phyloP scores from a whole-genome alignment of 2,329 filamentous ascomycete species.

The Apiospora malaysiana region DNA sequence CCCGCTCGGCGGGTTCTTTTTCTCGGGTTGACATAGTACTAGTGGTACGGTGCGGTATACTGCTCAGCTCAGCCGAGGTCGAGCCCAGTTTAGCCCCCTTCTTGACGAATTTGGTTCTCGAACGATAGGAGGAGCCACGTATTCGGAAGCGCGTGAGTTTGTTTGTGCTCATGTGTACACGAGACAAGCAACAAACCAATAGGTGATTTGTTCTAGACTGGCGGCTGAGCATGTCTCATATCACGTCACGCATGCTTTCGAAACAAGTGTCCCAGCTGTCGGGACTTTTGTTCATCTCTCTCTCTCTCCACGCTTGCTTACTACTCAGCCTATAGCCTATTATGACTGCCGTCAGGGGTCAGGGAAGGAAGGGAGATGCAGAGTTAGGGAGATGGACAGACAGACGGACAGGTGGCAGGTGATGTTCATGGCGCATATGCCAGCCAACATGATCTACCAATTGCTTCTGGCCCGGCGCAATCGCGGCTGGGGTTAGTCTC shows the following conservation, averaged over 20 bases:
- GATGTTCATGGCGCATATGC: not conserved
- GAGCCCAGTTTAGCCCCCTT: not conserved
- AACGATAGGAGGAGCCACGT: not conserved
- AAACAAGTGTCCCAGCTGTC: not conserved
- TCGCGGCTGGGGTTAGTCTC: not conserved
- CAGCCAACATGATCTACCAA: conserved; percentile 1
- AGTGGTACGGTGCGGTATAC: too few species aligned
- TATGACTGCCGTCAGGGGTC: not conserved
- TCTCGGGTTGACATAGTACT: not conserved
- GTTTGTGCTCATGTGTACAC: conserved; percentile 2
- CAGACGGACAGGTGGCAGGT: not conserved
- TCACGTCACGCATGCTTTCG: not conserved
- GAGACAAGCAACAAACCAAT: not conserved
- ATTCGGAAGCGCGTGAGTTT: not conserved
- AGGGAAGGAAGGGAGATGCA: not conserved
- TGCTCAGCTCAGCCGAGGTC: not conserved
- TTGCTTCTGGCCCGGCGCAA: not conserved
- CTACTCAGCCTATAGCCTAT: not conserved
- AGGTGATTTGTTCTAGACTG: not conserved
- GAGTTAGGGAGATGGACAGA: not conserved
- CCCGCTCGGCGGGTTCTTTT: not conserved
- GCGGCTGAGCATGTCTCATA: not conserved
- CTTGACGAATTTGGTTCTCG: not conserved
- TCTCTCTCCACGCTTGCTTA: not conserved
- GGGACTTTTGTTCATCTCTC: not conserved